Base-by-base conservation (phyloP, 1,284 basidiomycete genomes). In the Mycena sp. region DNA sequence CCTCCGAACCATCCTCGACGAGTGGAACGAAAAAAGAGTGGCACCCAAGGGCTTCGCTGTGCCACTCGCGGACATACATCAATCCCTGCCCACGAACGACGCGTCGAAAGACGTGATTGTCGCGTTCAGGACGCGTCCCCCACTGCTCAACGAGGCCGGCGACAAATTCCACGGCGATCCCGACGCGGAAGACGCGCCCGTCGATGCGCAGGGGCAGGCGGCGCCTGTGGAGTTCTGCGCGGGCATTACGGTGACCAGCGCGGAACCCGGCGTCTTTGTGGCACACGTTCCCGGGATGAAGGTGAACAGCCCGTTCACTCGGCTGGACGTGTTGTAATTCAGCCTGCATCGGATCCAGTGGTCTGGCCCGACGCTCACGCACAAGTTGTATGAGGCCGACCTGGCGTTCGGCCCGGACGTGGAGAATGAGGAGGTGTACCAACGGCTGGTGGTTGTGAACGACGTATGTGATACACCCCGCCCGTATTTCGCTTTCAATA, bases 231-330 rank as follows among this genome's bases (percentile, higher is more conserved):
- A 71, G 41, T 71, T 73, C 40, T 74, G 71, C 49, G 54, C 48
- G 16, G 65, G 65, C 12, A 60, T 67, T 28, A 67, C 62, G 16
- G 70, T 74, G 14, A 58, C 70, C 10, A 74, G 71, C 57, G 71
- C 72, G 11, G 71, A 76, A 46, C 73, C 73, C 4, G 75, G 75
- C 16, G 64, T 70, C n/a, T 76, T 76, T 53, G 61, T 76, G n/a
- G 75, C 72, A 3, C 76, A 77, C 65, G 74, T 76, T 16, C 76
- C 76, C n/a, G 73, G 71, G 23, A 71, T 74, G 65, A 77, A 77
- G 72, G 76, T 74, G 61, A 46, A 60, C 46, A 14, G 38, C 41
- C 37, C 23, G 44, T 21, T 54, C 44, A 35, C 25, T 41, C 32
- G 19, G 14, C 43, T 25, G 32, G 38, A 28, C 26, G 25, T 38